phyloP scores from a whole-genome alignment of 345 rosid genomes.

The Citrus glauca region DNA sequence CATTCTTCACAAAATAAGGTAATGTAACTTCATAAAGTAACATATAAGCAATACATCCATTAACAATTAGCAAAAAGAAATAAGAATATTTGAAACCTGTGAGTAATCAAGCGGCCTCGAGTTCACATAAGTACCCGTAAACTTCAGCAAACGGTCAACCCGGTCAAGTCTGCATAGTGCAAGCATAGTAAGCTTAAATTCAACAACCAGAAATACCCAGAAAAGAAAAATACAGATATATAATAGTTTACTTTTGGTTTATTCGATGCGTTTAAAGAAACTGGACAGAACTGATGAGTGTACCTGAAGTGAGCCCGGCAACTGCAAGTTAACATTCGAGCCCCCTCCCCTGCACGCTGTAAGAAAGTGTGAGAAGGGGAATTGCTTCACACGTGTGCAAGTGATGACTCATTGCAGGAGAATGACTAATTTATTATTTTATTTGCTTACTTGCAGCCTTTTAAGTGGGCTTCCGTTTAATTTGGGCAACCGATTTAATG shows the following conservation, averaged over 20 bases:
- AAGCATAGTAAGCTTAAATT: not conserved
- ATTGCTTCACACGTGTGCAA: not conserved
- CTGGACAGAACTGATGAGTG: not conserved
- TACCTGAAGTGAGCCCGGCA: constrained; percentile 17
- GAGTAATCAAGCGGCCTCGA: constrained; percentile 27
- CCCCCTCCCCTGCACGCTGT: not conserved
- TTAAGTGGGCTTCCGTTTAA: not conserved
- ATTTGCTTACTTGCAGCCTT: not conserved
- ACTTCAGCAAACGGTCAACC: constrained; percentile 17
- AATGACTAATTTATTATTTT: not conserved
- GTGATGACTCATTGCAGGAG: not conserved
- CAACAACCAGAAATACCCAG: not conserved
- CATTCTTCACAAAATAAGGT: not conserved
- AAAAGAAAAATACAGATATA: not conserved
- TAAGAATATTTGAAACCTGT: constrained; percentile 29
- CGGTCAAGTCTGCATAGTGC: constrained; percentile 43
- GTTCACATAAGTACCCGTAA: constrained; percentile 28
- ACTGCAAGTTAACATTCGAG: constrained; percentile 4
- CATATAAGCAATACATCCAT: not conserved
- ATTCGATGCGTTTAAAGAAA: not conserved
- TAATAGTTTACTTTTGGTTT: not conserved
- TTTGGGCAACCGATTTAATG: not conserved
- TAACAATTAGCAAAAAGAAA: not conserved
- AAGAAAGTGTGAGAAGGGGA: not conserved
- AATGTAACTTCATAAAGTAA: not conserved